Evolutionary conservation across 257 asterid species (phyloP).

Genomic region (Pogostemon cablin): DNA sequence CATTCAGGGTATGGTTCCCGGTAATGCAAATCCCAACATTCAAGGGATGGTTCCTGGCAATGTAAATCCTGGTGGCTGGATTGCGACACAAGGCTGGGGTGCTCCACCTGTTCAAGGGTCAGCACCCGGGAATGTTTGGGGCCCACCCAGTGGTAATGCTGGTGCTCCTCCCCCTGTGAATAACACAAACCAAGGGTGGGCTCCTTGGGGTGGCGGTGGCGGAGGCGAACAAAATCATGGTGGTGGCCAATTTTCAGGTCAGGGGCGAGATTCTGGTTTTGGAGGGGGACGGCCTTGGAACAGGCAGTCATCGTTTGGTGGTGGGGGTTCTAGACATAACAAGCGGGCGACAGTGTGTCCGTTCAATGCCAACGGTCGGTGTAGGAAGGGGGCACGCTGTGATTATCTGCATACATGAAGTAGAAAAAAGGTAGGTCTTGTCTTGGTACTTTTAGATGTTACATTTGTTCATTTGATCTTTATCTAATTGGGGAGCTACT

Average conservation of each 20-base stretch:
- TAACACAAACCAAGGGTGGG: slow-evolving; percentile 65
- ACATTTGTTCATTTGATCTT: slow-evolving; percentile 17
- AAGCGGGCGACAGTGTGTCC: slow-evolving; percentile 62
- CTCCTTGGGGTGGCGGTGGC: slow-evolving; percentile 43
- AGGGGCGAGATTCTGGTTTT: slow-evolving; percentile 51
- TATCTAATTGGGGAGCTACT: not conserved
- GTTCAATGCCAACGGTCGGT: slow-evolving; percentile 57
- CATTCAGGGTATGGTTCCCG: slow-evolving; percentile 67
- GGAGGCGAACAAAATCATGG: slow-evolving; percentile 40
- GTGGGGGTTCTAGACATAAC: slow-evolving; percentile 44
- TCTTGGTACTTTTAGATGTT: slow-evolving; percentile 9
- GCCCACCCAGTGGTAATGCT: slow-evolving; percentile 45
- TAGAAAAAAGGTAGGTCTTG: slow-evolving; percentile 25
- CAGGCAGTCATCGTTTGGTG: slow-evolving; percentile 60
- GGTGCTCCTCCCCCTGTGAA: slow-evolving; percentile 57
- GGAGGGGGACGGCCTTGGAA: slow-evolving; percentile 65
- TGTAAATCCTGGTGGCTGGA: slow-evolving; percentile 55
- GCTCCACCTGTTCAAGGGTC: slow-evolving; percentile 55
- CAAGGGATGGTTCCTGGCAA: slow-evolving; percentile 45
- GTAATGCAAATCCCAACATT: slow-evolving; percentile 38
- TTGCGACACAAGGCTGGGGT: slow-evolving; percentile 46
- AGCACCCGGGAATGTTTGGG: slow-evolving; percentile 51
- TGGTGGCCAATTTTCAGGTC: slow-evolving; percentile 60
- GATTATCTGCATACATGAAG: slow-evolving; percentile 59
- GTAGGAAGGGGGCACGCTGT: slow-evolving; percentile 77